Base-by-base conservation (phyloP, 2,329 filamentous ascomycete genomes). In the Sclerotinia nivalis region DNA sequence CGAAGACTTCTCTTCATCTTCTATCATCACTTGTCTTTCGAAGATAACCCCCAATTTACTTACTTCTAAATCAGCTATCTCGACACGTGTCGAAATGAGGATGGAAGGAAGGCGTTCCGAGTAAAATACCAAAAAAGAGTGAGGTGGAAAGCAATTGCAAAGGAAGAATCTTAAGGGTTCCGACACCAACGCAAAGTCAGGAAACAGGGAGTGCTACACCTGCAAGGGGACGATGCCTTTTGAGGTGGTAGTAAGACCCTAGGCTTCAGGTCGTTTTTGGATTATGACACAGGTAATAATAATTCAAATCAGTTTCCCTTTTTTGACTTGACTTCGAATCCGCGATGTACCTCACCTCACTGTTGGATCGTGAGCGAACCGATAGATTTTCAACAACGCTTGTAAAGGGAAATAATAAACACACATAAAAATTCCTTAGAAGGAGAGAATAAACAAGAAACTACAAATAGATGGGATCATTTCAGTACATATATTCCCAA, bases 401-500 rank as follows among this genome's bases (percentile, higher is more conserved):
- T 37, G n/a, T 64, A 15, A 52, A 50, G n/a, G 47, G 25, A 52
- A 52, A 28, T n/a, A 28, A 52, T 28, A 22, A 15, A 34, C 6
- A 22, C 4, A 20, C 25, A 12, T 20, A 40, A 25, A 25, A n/a
- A 64, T 20, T 37, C 18, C 9, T 49, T 47, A 5, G 9, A 25
- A 64, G 10, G 34, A 50, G 22, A 20, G 34, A 37, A 25, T 6
- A 10, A 49, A 34, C 22, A 52, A 37, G n/a, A 43, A 12, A 4
- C 22, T 18, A 40, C 18, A 40, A 52, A 12, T 7, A 64, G 31
- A 15, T 52, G 61, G 61, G 61, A 40, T 52, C 6, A 20, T 22
- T 64, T 37, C 8, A 25, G 12, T 64, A 64, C 40, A 37, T 64
- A 64, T 64, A 64, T 15, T 25, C 15, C 45, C 47, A 52, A 58